A percentile compares a stretch with the other conserved stretches of the same genome.
Evolutionary conservation across 2,329 filamentous ascomycete species (phyloP).

Genomic region (Colletotrichum sp.): DNA sequence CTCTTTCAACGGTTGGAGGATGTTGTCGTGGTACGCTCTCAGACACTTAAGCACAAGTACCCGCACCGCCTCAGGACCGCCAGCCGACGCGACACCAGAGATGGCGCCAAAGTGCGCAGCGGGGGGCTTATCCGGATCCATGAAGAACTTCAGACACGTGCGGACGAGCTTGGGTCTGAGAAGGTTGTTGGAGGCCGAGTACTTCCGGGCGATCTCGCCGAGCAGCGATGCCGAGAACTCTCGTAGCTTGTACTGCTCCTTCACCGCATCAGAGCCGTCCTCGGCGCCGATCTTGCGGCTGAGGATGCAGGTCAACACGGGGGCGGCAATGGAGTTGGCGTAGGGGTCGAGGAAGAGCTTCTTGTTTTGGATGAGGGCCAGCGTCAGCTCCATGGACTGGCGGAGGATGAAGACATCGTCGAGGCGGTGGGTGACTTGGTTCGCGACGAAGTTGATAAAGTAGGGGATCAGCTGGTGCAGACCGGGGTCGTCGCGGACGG

Average conservation of each 20-base stretch:
- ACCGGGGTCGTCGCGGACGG: slow-evolving; percentile 86
- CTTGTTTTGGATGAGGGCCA: slow-evolving; percentile 83
- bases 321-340: slow-evolving; percentile 73
- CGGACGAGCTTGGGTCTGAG: slow-evolving; percentile 88
- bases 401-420: slow-evolving; percentile 88
- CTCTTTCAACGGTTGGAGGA: slow-evolving; percentile 59
- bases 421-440: slow-evolving; percentile 92
- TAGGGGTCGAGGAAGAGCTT: slow-evolving; percentile 74
- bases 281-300: slow-evolving; percentile 77
- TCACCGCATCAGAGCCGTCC: slow-evolving; percentile 55
- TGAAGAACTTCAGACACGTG: slow-evolving; percentile 91
- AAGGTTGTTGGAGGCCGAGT: slow-evolving; percentile 79
- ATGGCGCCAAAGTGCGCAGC: slow-evolving; percentile 90
- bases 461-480: slow-evolving; percentile 96
- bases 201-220: slow-evolving; percentile 79
- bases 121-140: slow-evolving; percentile 83
- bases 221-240: slow-evolving; percentile 86
- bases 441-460: slow-evolving; percentile 93
- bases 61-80: slow-evolving; percentile 66
- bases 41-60: slow-evolving; percentile 62
- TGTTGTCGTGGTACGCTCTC: slow-evolving; percentile 56
- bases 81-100: slow-evolving; percentile 78
- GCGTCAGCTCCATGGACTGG: slow-evolving; percentile 90
- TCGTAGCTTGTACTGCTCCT: slow-evolving; percentile 78
- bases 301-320: slow-evolving; percentile 90